Evolutionary conservation across 805 yeast genomes (phyloP), one percentile per base, ranked within the genome.

Genomic region (Metschnikowia proteae): DNA sequence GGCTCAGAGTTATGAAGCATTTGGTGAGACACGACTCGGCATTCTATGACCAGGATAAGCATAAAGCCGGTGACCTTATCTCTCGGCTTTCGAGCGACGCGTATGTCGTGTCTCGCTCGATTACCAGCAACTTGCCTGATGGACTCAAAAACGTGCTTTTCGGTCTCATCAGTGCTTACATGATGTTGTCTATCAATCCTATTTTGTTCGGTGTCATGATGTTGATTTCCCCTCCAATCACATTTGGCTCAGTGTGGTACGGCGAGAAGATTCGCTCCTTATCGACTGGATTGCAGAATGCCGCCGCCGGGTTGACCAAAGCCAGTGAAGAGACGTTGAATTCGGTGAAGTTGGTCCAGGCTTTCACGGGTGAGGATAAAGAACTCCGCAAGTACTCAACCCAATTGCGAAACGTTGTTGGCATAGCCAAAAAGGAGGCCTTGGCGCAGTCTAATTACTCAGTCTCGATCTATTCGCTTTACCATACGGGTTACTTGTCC

Each of bases 61-160:
- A 73, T 57, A 73, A 73, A 57, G 76, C 74, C 1, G 78, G 78
- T 13, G 78, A 73, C 52, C 67, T 73, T 53, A 70, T 73, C 43
- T 70, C 75, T 9, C 60, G 78, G 43, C 64, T 73, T 35, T 68
- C 75, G 5, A 68, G 74, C 52, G 78, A 73, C 56, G 78, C 78
- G 2, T 73, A 72, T 52, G 70, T 73, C n/a, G 78, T 73, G 10
- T 67, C 74, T 8, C 60, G 73, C 38, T 71, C 76, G 2, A 67
- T 73, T 45, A 73, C 76, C 9, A 62, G 69, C 31, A 72, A 70
- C 52, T 59, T 73, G 40, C 76, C 78, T 3, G 78, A 73, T 52
- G 78, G 78, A 8, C 60, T 73, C 48, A 73, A 73, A 44, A 72
- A 73, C 48, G 62, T 69, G 32, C 61, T 73, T 7, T 73, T 73